Evolutionary conservation across 176 grass and related monocot species (phyloP).

Genomic region (Aegilops tauschii): DNA sequence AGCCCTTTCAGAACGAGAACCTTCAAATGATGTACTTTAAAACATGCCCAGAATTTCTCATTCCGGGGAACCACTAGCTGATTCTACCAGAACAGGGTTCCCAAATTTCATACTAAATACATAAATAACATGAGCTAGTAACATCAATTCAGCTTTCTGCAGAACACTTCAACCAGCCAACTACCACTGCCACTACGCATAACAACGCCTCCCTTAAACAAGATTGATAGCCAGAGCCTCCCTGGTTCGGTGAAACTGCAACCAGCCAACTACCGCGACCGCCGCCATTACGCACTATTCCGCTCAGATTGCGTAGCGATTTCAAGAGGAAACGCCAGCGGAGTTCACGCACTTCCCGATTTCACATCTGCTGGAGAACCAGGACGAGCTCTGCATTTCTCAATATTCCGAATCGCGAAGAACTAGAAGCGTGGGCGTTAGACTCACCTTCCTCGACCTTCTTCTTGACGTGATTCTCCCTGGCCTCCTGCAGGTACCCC

Average conservation of each 20-base stretch:
- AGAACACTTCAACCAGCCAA: not conserved
- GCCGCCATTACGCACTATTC: not conserved
- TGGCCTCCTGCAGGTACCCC: slow-evolving; percentile 91
- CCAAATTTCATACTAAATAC: not conserved
- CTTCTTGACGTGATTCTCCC: slow-evolving; percentile 98
- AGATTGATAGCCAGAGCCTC: not conserved
- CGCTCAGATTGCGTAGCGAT: not conserved
- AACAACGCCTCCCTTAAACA: too few species aligned
- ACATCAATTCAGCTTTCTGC: not conserved
- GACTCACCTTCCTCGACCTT: slow-evolving; percentile 92
- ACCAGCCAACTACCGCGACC: not conserved
- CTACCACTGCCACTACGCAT: not conserved
- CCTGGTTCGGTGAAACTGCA: not conserved
- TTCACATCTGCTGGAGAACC: not conserved
- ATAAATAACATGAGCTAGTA: not conserved
- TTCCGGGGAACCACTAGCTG: not conserved
- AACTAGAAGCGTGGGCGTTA: not conserved
- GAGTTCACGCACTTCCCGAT: not conserved
- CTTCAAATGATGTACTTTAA: not conserved
- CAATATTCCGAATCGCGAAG: slow-evolving; percentile 6
- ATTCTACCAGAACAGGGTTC: not conserved
- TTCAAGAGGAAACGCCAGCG: not conserved
- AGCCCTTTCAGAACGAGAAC: not conserved
- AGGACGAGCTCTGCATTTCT: not conserved
- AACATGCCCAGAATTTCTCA: not conserved